These are phyloP conservation scores for Phytopythium litorale DNA, from an alignment of 352 stramenopile species.

Conservation along the genomic window DNA sequence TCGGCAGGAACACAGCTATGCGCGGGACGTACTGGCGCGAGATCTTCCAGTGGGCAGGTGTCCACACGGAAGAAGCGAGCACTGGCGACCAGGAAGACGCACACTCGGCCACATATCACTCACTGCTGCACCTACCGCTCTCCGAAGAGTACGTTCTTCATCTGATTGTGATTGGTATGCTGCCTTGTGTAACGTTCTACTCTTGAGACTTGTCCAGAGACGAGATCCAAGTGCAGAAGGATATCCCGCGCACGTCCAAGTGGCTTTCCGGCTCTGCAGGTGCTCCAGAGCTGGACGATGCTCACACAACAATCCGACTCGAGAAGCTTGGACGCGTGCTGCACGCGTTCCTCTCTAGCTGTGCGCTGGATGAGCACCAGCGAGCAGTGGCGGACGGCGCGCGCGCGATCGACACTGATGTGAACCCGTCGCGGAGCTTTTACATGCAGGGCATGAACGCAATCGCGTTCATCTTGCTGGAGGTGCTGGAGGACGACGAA, in stretches of 20 bases:
- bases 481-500: constrained; percentile 56
- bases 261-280: constrained; percentile 63
- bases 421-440: constrained; percentile 34
- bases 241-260: constrained; percentile 74
- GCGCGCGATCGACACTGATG: constrained; percentile 10
- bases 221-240: constrained; percentile 68
- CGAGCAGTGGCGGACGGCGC: constrained; percentile 6
- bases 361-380: constrained; percentile 40
- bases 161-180: background rate
- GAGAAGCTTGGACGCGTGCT: constrained; percentile 43
- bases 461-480: constrained; percentile 69
- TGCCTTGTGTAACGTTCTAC: background rate
- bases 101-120: constrained; percentile 14
- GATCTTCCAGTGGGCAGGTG: constrained; percentile 64
- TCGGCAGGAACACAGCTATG: constrained; percentile 45
- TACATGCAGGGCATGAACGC: constrained; percentile 89
- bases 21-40: constrained; percentile 57
- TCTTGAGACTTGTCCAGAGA: constrained; percentile 29
- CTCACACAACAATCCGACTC: constrained; percentile 27
- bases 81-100: constrained; percentile 9
- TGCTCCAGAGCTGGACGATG: constrained; percentile 40
- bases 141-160: constrained; percentile 41
- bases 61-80: constrained; percentile 10
- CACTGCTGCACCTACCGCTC: constrained; percentile 27
- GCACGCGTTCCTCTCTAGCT: constrained; percentile 67